Conservation (phyloP, 345 rosid species). For the Orychophragmus violaceus region DNA sequence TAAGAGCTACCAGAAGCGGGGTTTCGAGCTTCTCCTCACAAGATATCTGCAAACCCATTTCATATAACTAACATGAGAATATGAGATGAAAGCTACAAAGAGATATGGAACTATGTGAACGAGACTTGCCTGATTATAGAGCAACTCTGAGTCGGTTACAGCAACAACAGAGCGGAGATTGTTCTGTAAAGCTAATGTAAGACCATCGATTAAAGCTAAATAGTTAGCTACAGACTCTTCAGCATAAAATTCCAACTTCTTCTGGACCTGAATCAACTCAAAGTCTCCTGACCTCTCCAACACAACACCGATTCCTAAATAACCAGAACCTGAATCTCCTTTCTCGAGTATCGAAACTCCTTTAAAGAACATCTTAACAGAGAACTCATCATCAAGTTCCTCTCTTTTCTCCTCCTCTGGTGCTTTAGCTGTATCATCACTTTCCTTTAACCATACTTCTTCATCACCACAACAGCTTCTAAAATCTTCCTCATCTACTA, state of each 20-base stretch:
- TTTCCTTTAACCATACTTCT: constrained; percentile 69
- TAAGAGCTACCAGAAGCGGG: constrained; percentile 66
- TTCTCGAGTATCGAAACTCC: constrained; percentile 59
- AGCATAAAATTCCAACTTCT: constrained; percentile 75
- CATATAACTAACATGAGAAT: background rate
- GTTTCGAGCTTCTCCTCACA: constrained; percentile 52
- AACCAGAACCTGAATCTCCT: constrained; percentile 58
- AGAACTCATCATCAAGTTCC: constrained; percentile 53
- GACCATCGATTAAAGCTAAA: constrained; percentile 86
- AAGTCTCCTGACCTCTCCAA: constrained; percentile 51
- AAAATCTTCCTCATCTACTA: constrained; percentile 80
- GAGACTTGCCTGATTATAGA: constrained; percentile 60
- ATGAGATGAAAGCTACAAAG: constrained; percentile 7
- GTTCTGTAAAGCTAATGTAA: constrained; percentile 58
- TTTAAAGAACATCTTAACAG: constrained; percentile 81
- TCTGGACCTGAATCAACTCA: constrained; percentile 75
- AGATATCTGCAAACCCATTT: constrained; percentile 45
- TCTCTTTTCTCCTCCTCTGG: constrained; percentile 38
- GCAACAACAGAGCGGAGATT: constrained; percentile 61
- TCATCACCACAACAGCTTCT: constrained; percentile 90
- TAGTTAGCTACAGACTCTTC: constrained; percentile 78
- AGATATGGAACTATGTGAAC: background rate
- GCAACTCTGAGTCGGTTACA: constrained; percentile 58
- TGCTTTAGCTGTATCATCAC: constrained; percentile 43
- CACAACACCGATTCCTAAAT: constrained; percentile 80